Evolutionary conservation across 108 stramenopile genomes (phyloP).

Genomic region (Fragilaria crotonensis): DNA sequence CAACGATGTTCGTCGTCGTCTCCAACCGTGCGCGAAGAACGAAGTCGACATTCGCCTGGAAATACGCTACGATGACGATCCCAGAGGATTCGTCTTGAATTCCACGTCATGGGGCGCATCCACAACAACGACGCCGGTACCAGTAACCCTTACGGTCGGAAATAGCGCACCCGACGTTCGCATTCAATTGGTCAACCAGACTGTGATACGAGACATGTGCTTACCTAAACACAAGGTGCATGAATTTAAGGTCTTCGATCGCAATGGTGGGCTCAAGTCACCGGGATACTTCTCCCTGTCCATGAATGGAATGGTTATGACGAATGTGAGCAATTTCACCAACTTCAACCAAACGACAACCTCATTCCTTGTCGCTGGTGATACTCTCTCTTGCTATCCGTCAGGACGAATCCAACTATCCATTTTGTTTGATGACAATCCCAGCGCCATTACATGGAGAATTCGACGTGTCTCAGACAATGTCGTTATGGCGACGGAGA

Average conservation of each 20-base stretch:
- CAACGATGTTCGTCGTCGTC: constrained; percentile 3
- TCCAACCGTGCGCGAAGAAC: neutral
- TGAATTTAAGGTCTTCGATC: neutral
- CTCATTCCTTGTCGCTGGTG: neutral
- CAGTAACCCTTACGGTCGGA: neutral
- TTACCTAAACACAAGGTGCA: neutral
- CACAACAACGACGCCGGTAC: neutral
- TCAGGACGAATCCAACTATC: neutral
- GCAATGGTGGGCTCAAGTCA: neutral
- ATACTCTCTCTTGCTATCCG: neutral
- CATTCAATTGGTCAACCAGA: neutral
- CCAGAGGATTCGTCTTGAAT: neutral
- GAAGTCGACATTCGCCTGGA: neutral
- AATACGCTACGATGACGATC: neutral
- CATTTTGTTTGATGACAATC: neutral
- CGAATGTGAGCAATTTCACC: neutral
- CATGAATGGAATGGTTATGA: neutral
- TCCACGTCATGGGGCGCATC: neutral
- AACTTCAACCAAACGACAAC: neutral
- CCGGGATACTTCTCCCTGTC: neutral
- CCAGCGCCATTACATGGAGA: neutral
- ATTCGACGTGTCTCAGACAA: neutral
- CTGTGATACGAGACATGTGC: neutral
- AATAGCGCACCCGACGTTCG: too few species aligned
- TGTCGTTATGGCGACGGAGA: neutral